Evolutionary conservation across 2,329 filamentous ascomycete genomes (phyloP), one percentile per base, ranked within the genome.

Genomic region (Fusarium austroafricanum): DNA sequence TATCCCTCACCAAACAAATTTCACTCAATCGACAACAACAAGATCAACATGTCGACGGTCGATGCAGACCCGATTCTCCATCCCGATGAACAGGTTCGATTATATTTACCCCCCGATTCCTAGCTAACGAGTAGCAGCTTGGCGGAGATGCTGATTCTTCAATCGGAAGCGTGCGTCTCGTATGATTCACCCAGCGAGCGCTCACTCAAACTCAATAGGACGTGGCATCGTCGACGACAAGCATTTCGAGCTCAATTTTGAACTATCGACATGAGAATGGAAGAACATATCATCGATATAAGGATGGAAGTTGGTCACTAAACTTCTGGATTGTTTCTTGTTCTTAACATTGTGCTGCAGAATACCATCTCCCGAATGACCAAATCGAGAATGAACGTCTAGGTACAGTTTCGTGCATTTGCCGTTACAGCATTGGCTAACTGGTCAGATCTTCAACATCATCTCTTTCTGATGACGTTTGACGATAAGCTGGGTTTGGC

Each of bases 201-300:
- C 2, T 10, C 5, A 12, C 31, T 33, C 6, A 33, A 2, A 2
- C 14, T 15, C 4, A 12, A 5, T 0, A 50, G 46, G 46, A 50
- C 26, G 6, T 23, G n/a, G 5, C 21, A 1, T 50, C 33, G n/a
- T 40, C 46, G 39, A 50, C 46, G n/a, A 28, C 46, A 4, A 50
- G 33, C 14, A 50, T 50, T 10, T 50, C 46, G 6, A 50, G 46
- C 2, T 50, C 46, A 3, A 28, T 50, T 2, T 10, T 20, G 1
- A 28, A 39, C 12, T 50, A 40, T 18, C 50, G 54, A 0, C 39
- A 15, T 2, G 62, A 66, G 17, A 66, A 66, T 11, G 62, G 62
- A 6, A 59, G 62, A 38, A 64, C 62, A 0, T 64, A 66, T 10
- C 62, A 64, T 15, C 0, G 49, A 6, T 64, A 52, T 12, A 52